Base-by-base conservation (phyloP, 2,329 filamentous ascomycete species). In the Kalaharituber pfeilii region DNA sequence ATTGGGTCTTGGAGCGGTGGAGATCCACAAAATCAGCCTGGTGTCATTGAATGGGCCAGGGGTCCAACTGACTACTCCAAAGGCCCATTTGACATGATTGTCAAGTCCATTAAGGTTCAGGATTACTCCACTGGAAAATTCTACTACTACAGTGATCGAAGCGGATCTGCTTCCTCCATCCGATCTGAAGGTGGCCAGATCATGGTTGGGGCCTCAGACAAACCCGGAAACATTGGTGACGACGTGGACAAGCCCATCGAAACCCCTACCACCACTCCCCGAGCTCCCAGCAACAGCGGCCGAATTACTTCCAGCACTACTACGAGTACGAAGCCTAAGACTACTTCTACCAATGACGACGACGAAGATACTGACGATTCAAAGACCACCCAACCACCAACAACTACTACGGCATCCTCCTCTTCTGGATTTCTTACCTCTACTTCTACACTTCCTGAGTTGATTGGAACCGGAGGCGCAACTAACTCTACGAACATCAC, bases 1-100 rank as follows among this genome's bases (percentile, higher is more conserved):
- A 80, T 96, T 63, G 91, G 91, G 57, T 73, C 83, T 54, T 98
- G 91, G 91, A 81, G 86, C 52, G 91, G 87, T 65, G 91, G 91
- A 62, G 91, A 96, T 68, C 70, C 86, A 0, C 74, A 73, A 26
- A 95, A 96, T 68, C 66, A 80, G 1, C 67, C 75, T 13, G 91
- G 91, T 55, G 96, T 89, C 30, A 30, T 50, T 5, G 8, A 79
- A 60, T 98, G 91, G 91, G 85, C 91, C 54, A 78, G 82, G 53
- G 91, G 91, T 13, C 75, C 78, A 50, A 94, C 86, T 50, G 80
- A 95, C 70, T 98, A 91, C 71, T 75, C 75, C 55, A 65, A 81
- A 59, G 89, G 85, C 0, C 91, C 91, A 1, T 98, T 84, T 71
- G 79, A 75, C 59, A 96, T 96, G 88, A 71, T 77, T 53, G 81